Base-by-base conservation (phyloP, 805 yeast species). In the Kodamaea kaohsiungensis region DNA sequence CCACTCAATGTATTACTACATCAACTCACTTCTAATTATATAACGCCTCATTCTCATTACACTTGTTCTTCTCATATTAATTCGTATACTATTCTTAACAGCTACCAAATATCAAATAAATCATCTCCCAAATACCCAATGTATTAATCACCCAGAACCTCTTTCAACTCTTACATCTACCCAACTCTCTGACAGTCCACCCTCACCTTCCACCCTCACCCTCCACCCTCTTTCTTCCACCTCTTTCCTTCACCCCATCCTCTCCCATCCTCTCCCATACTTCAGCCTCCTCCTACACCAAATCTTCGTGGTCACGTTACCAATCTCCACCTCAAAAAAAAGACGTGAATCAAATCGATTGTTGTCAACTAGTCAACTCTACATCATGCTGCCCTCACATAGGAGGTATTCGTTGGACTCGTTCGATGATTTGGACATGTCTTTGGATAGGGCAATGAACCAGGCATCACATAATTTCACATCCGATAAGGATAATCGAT, bases 401-500 rank as follows among this genome's bases (percentile, higher is more conserved):
- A 52, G 37, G 43, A 53, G 61, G 27, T 60, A 48, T 48, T 58
- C 61, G 19, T 49, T 59, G 22, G 59, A 56, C 38, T 73, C 83
- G 10, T 77, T 86, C 61, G 91, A 87, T 60, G 80, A 82, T 59
- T 82, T 87, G 63, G 91, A 87, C 64, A 78, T 76, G 58, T 83
- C 88, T 9, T 72, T 86, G 54, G 88, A 85, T 61, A 83, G 83
- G 48, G 93, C 91, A 1, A 71, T 87, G 59, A 83, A 83, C 56
- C 72, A 68, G 62, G 75, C 74, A 59, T 61, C 84, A 70, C 66
- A 76, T 75, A 59, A 76, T 70, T 61, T 70, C 38, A 67, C 65
- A 48, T 30, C 35, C 35, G 35, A 30, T 30, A 53, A 72, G 63
- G 60, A 73, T 64, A 49, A 60, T 18, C 58, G 68, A 56, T 62